Evolutionary conservation across 2,329 filamentous ascomycete species (phyloP), one percentile per base, ranked within the genome.

Genomic region (Trichoderma pleuroti): DNA sequence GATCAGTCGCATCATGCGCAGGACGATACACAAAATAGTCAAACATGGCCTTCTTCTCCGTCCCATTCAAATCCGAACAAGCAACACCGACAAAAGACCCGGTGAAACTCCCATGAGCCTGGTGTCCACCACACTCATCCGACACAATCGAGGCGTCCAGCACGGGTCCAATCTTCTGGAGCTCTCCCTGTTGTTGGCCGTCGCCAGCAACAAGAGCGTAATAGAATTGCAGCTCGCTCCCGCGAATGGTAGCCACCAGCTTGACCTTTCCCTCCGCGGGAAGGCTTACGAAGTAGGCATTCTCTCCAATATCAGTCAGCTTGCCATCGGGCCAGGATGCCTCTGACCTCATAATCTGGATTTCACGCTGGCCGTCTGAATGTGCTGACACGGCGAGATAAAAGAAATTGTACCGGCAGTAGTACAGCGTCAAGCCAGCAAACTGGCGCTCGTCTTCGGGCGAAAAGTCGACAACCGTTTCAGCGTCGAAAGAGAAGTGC

Each of bases 381-480:
- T 87, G 79, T 0, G 87, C 36, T 26, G 87, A 87, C 2, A 90
- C 85, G 0, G 86, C 84, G 7, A 90, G 81, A 74, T 90, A 90
- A 80, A 89, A 90, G 78, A 90, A 90, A 78, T 90, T 90, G 80
- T 82, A 90, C 4, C 88, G 86, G 75, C 85, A 87, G 79, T 90
- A 90, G 77, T 90, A 90, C 0, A 87, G 86, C 14, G 86, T 86
- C 9, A 91, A 79, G 0, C 88, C 88, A 0, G 88, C 88, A 71
- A 88, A 90, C 73, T 89, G 84, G 12, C 88, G 82, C 80, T 89
- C 87, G 74, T 90, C 88, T 0, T 78, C 77, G 0, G 88, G 88
- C 0, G 80, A 78, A 74, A 88, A 89, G 70, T 84, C 81, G 3
- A 89, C 73, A 0, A 83, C 78, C 0, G 87, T 89, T 77, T 89